Percentiles rank a stretch among this genome's conserved stretches.
phyloP scores from a whole-genome alignment of 768 basidiomycete species.

The Lentinula boryana region DNA sequence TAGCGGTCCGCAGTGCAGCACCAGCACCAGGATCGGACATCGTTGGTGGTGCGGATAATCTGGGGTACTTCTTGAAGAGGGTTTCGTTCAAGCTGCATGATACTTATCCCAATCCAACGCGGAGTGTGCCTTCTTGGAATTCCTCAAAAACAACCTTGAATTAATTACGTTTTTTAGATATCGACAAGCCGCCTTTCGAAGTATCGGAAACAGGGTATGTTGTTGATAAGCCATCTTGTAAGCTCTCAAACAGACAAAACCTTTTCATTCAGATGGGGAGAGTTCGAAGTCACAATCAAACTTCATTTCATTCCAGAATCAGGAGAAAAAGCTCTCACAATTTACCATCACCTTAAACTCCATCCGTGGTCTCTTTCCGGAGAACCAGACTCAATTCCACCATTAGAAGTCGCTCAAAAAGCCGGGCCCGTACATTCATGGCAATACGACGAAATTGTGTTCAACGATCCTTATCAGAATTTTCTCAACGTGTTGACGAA shows the following conservation, averaged over 20 bases:
- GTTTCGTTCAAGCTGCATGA: constrained; percentile 98
- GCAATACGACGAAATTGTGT: constrained; percentile 99
- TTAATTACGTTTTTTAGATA: constrained; percentile 37
- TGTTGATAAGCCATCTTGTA: neutral
- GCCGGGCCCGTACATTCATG: constrained; percentile 86
- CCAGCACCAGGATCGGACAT: constrained; percentile 65
- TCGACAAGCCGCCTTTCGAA: constrained; percentile 93
- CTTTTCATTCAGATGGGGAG: constrained; percentile 72
- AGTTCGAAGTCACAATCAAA: constrained; percentile 93
- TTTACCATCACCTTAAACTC: constrained; percentile 93
- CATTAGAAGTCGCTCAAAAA: constrained; percentile 61
- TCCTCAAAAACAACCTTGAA: neutral
- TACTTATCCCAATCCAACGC: constrained; percentile 84
- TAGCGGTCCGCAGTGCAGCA: constrained; percentile 87
- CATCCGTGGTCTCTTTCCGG: constrained; percentile 76
- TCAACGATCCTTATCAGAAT: constrained; percentile 85
- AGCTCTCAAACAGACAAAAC: neutral
- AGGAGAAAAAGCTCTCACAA: constrained; percentile 80
- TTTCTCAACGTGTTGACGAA: constrained; percentile 77
- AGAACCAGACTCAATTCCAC: constrained; percentile 56
- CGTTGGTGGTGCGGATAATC: constrained; percentile 87
- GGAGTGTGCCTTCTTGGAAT: constrained; percentile 55
- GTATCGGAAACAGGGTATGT: constrained; percentile 90
- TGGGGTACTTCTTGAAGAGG: constrained; percentile 88
- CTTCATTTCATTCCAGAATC: constrained; percentile 87